Evolutionary conservation across 768 basidiomycete species (phyloP), one percentile per base, ranked within the genome.

Genomic region (Tubosaeta brunneosetosa): DNA sequence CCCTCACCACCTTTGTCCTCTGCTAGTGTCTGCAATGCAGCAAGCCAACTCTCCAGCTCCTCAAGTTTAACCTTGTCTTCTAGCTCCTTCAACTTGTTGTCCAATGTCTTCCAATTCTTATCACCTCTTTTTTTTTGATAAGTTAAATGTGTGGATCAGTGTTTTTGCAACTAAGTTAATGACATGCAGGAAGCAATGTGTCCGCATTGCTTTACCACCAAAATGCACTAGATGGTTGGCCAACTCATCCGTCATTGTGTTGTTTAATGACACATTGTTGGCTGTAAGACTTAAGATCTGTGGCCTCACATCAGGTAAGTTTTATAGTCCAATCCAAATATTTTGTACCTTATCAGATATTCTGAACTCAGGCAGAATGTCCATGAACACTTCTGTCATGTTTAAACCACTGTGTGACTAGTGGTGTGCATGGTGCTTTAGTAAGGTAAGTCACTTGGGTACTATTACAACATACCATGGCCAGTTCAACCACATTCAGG

Each of bases 141-240:
- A 44, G 31, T 77, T 71, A 58, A 77, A 77, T 44, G 64, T 60
- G 0, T 47, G 3, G 0, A 76, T 38, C 0, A 74, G 25, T 0
- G 56, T 60, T 45, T 74, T 72, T 0, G 71, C 73, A 0, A 72
- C 60, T 0, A 78, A 58, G n/a, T n/a, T n/a, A n/a, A n/a, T n/a
- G n/a, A n/a, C n/a, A n/a, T n/a, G n/a, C n/a, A n/a, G n/a, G n/a
- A 51, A 51, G 5, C 16, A 76, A 25, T 4, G 73, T 0, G 63
- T 64, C 3, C 8, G 37, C 5, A 17, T 17, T 9, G 6, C 19
- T 9, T 42, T 22, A n/a, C 37, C 37, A 7, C 13, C 17, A 17
- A 38, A 38, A 17, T 38, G 37, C 1, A 17, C 37, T 6, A 38
- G 17, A 3, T 8, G n/a, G n/a, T 38, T 17, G 1, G 7, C 37